Percentiles rank a stretch among this genome's conserved stretches.
phyloP scores from a whole-genome alignment of 495 filamentous ascomycete genomes.

The Tuber aestivum region DNA sequence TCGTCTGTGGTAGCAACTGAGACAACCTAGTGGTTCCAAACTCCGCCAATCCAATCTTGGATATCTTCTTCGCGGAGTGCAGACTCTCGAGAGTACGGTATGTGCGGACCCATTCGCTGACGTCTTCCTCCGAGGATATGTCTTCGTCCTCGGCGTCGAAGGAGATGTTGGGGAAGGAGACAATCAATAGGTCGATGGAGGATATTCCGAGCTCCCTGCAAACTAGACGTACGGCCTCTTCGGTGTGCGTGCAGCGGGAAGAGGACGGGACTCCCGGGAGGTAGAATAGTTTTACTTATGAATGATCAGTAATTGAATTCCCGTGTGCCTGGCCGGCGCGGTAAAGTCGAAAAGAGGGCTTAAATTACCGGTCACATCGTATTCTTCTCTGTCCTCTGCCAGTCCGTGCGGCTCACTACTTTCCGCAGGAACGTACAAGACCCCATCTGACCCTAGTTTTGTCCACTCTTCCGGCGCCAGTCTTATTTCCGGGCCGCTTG shows the following conservation, averaged over 20 bases:
- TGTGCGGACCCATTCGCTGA: slow-evolving; percentile 61
- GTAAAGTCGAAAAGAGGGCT: not conserved
- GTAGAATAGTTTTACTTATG: slow-evolving; percentile 40
- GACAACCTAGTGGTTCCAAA: slow-evolving; percentile 77
- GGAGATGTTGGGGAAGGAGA: slow-evolving; percentile 85
- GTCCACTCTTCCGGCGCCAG: slow-evolving; percentile 23
- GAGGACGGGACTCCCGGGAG: slow-evolving; percentile 26
- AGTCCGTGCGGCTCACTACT: slow-evolving; percentile 16
- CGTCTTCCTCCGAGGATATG: slow-evolving; percentile 47
- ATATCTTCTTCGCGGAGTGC: slow-evolving; percentile 62
- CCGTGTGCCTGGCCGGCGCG: not conserved
- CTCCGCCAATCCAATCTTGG: slow-evolving; percentile 76
- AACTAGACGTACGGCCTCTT: slow-evolving; percentile 53
- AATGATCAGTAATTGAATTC: not conserved
- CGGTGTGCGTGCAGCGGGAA: slow-evolving; percentile 42
- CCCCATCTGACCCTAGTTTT: slow-evolving; percentile 17
- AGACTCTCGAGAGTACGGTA: slow-evolving; percentile 70
- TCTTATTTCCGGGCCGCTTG: not conserved
- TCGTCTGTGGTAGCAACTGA: slow-evolving; percentile 57
- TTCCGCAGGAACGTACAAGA: slow-evolving; percentile 19
- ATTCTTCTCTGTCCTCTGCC: slow-evolving; percentile 34
- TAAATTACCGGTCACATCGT: slow-evolving; percentile 37
- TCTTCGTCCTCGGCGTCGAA: slow-evolving; percentile 90
- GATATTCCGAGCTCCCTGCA: slow-evolving; percentile 65
- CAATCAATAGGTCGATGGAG: slow-evolving; percentile 79